phyloP scores from a whole-genome alignment of 164 flowering plant genomes.

The Vitis riparia region DNA sequence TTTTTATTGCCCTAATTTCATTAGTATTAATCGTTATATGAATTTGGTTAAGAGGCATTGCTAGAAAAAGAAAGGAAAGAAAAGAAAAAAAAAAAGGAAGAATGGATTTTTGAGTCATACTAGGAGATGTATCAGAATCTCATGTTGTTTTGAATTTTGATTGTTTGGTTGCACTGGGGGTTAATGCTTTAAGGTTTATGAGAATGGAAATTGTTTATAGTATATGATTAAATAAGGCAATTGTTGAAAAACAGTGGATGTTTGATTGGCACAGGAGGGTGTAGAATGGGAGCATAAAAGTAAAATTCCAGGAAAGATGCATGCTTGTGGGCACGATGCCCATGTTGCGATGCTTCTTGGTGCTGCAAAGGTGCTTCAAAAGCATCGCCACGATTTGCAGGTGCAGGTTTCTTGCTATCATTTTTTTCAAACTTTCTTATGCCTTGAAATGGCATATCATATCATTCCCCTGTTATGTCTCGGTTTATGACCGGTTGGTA shows the following conservation, averaged over 20 bases:
- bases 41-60: background rate
- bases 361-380: conserved; percentile 41
- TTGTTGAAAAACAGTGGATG: background rate
- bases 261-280: conserved; percentile 28
- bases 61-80: background rate
- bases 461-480: too few relatives aligned
- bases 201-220: too few relatives aligned
- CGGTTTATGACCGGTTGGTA: too few relatives aligned
- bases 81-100: background rate
- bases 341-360: conserved; percentile 56
- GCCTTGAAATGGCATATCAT: background rate
- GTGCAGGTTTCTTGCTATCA: conserved; percentile 23
- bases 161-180: too few relatives aligned
- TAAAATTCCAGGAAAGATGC: conserved; percentile 46
- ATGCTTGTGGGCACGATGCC: conserved; percentile 53
- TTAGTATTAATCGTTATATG: too few relatives aligned
- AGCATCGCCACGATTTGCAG: conserved; percentile 9
- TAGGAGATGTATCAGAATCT: too few relatives aligned
- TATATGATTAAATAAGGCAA: background rate
- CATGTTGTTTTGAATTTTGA: too few relatives aligned
- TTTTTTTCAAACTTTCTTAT: background rate
- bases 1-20: too few relatives aligned
- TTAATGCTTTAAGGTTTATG: too few relatives aligned
- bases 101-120: background rate
- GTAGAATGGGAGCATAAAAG: conserved; percentile 55